Evolutionary conservation across 768 basidiomycete species (phyloP).

Genomic region (Termitomyces titanicus): DNA sequence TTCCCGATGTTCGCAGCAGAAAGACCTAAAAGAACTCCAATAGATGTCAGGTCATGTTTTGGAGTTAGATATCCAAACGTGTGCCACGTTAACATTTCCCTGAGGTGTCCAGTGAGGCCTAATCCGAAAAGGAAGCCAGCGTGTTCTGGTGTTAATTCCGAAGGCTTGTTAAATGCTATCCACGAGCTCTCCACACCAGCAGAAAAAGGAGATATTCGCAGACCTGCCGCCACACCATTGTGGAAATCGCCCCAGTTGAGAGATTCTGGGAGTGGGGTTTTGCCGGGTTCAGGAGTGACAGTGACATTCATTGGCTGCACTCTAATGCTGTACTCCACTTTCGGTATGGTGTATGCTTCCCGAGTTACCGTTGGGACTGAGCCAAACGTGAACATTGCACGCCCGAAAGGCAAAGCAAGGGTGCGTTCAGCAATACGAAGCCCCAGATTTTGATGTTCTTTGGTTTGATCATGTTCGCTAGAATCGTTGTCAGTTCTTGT

Average conservation of each 20-base stretch:
- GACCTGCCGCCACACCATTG: conserved; percentile 90
- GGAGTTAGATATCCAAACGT: conserved; percentile 94
- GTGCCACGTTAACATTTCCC: conserved; percentile 90
- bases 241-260: conserved; percentile 96
- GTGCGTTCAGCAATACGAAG: conserved; percentile 83
- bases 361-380: conserved; percentile 71
- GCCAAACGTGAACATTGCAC: conserved; percentile 90
- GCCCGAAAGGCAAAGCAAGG: conserved; percentile 84
- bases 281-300: conserved; percentile 64
- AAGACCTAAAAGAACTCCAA: conserved; percentile 90
- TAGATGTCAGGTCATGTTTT: conserved; percentile 93
- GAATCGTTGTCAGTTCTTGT: conserved; percentile 1
- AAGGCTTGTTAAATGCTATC: conserved; percentile 94
- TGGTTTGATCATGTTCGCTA: conserved; percentile 85
- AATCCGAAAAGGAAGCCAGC: conserved; percentile 95
- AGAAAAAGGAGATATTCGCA: conserved; percentile 77
- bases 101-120: conserved; percentile 88
- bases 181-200: conserved; percentile 85
- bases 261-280: conserved; percentile 65
- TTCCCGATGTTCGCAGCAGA: conserved; percentile 87
- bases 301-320: conserved; percentile 70
- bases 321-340: conserved; percentile 71
- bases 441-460: conserved; percentile 81
- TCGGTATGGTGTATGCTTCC: conserved; percentile 77
- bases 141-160: conserved; percentile 86